A percentile compares a stretch with the other conserved stretches of the same genome.
These are phyloP conservation scores for Gossypium trilobum DNA, from an alignment of 441 rosid genomes.

Conservation along the genomic window DNA sequence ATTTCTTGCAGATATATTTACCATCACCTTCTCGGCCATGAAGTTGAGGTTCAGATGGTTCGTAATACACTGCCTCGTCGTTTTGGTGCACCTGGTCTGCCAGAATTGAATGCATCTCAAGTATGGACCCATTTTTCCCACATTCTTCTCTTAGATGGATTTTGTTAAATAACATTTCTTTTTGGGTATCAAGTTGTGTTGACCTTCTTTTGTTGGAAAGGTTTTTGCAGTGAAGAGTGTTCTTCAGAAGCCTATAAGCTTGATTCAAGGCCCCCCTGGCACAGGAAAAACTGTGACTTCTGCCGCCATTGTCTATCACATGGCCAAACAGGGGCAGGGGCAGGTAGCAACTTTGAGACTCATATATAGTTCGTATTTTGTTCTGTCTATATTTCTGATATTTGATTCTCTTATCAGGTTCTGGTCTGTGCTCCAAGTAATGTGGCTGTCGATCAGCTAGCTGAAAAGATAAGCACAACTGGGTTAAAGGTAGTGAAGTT, in stretches of 20 bases:
- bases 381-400: slow-evolving; percentile 10
- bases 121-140: slow-evolving; percentile 26
- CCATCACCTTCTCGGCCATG: slow-evolving; percentile 96
- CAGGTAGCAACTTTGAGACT: slow-evolving; percentile 43
- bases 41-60: slow-evolving; percentile 92
- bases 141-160: neutral
- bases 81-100: slow-evolving; percentile 97
- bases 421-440: slow-evolving; percentile 98
- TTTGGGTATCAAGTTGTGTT: neutral
- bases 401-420: slow-evolving; percentile 42
- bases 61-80: slow-evolving; percentile 86
- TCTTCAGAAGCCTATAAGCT: slow-evolving; percentile 92
- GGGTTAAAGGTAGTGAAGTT: slow-evolving; percentile 69
- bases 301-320: slow-evolving; percentile 97
- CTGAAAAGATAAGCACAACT: slow-evolving; percentile 97
- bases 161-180: neutral
- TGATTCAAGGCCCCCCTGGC: slow-evolving; percentile 99
- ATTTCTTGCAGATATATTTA: slow-evolving; percentile 62
- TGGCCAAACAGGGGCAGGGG: slow-evolving; percentile 99
- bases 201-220: slow-evolving; percentile 26
- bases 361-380: neutral
- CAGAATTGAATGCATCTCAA: slow-evolving; percentile 97
- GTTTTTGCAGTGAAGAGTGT: slow-evolving; percentile 97
- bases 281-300: slow-evolving; percentile 99
- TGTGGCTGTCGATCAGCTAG: slow-evolving; percentile 97